Conservation (phyloP, 1,284 basidiomycete genomes). For the Tilletia indica region DNA sequence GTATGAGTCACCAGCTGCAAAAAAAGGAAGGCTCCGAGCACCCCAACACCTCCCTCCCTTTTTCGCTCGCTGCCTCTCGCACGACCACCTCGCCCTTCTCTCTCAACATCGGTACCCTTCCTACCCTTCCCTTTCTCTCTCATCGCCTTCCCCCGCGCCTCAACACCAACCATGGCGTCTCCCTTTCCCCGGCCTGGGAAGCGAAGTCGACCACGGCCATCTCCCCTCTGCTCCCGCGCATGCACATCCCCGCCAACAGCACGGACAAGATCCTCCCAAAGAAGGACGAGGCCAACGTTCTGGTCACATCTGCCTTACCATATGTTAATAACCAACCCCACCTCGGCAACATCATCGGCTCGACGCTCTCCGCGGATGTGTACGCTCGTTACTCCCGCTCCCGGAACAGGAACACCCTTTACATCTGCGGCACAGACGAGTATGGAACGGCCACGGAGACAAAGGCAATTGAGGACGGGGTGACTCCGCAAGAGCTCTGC, state of each 20-base stretch:
- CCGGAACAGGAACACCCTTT: conserved; percentile 62
- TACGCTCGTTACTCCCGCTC: conserved; percentile 77
- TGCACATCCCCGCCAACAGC: conserved; percentile 3
- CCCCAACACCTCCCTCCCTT: too few species aligned
- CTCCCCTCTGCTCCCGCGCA: background rate
- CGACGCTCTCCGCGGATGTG: conserved; percentile 90
- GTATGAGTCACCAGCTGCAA: too few species aligned
- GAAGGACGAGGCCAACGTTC: conserved; percentile 58
- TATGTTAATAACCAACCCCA: conserved; percentile 99
- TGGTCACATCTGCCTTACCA: conserved; percentile 93
- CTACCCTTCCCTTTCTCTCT: too few species aligned
- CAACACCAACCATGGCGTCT: background rate
- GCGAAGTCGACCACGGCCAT: background rate
- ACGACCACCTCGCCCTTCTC: too few species aligned
- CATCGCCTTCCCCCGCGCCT: too few species aligned
- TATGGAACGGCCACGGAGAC: conserved; percentile 99
- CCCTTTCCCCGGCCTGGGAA: conserved; percentile 3
- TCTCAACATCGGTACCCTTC: too few species aligned
- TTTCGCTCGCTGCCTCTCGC: too few species aligned
- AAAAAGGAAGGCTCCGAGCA: too few species aligned
- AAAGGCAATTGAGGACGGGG: conserved; percentile 87
- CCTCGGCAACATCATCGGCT: conserved; percentile 98
- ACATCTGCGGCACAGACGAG: conserved; percentile 97
- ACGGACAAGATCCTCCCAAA: conserved; percentile 40
- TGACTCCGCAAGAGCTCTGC: conserved; percentile 82